Evolutionary conservation across 2,329 filamentous ascomycete species (phyloP), one percentile per base, ranked within the genome.

Genomic region (Lachnellula occidentalis): DNA sequence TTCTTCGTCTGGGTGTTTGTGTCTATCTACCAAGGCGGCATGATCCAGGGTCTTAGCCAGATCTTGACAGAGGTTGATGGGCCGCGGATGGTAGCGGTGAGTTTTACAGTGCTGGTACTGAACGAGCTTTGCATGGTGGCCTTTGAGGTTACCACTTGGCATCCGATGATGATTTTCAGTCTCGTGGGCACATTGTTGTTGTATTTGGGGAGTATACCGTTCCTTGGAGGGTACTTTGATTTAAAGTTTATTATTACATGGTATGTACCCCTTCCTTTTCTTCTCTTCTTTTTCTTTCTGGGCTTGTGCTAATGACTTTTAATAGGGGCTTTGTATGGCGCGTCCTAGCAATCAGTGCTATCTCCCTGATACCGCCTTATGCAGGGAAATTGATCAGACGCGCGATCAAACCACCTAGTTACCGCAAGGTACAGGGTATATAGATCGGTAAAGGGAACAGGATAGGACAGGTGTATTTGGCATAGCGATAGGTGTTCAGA

Each of bases 51-150:
- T n/a, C 80, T 96, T 12, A 86, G 88, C 0, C 92, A 99, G 70
- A 77, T 99, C 15, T 80, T 99, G 21, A 88, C 94, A 3, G 86
- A 89, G 58, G 85, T 89, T 2, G 84, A 90, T 61, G 80, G 84
- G 1, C 76, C 79, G 12, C 78, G 76, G 56, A 95, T 99, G 86
- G 89, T 97, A 52, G 84, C 88, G 22, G 89, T 99, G 45, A 91
- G 86, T 55, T 99, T 96, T 69, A 95, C 92, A 0, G 90, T 91
- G 0, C 81, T 99, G 2, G 85, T 99, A 5, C 76, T 97, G 58
- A 99, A 97, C 70, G 94, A 99, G 70, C 80, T 99, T 56, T 81
- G 95, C 64, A 99, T 99, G 95, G 94, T 97, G 2, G 92, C 92
- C 3, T 90, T 95, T 56, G 89, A 96, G 69, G 89, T 99, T 64